Evolutionary conservation across 768 basidiomycete species (phyloP).

Genomic region (Collybiopsis luxurians): DNA sequence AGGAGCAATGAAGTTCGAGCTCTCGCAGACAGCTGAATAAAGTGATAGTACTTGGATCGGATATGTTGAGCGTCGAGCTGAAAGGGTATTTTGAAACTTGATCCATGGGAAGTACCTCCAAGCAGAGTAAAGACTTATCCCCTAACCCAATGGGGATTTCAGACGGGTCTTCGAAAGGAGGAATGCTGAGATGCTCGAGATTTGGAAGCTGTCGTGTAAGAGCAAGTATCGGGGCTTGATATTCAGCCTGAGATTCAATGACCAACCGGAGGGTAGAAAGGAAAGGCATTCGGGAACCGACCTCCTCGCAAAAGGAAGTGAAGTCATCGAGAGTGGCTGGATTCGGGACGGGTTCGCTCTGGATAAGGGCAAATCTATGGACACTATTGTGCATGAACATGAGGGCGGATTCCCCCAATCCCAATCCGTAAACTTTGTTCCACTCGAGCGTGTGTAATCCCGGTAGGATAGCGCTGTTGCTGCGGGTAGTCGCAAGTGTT

Average conservation of each 20-base stretch:
- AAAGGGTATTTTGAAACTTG: neutral
- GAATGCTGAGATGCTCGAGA: neutral
- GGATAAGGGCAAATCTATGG: neutral
- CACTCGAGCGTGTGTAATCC: neutral
- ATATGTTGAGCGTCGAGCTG: neutral
- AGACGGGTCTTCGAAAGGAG: too few relatives aligned
- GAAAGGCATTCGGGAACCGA: neutral
- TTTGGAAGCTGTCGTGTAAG: neutral
- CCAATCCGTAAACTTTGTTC: neutral
- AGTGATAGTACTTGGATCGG: too few relatives aligned
- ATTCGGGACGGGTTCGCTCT: neutral
- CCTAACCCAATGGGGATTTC: neutral
- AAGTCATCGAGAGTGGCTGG: neutral
- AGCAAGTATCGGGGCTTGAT: neutral
- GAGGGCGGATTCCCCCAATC: neutral
- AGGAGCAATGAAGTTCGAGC: neutral
- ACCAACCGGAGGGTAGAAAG: neutral
- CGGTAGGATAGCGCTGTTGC: too few relatives aligned
- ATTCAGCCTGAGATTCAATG: neutral
- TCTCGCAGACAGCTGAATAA: neutral
- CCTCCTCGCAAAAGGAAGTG: neutral
- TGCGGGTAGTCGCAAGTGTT: too few relatives aligned
- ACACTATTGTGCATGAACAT: neutral
- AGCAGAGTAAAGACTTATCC: neutral
- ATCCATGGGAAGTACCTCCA: neutral